These are phyloP conservation scores for Combretum micranthum DNA, from an alignment of 345 rosid species.

Conservation along the genomic window DNA sequence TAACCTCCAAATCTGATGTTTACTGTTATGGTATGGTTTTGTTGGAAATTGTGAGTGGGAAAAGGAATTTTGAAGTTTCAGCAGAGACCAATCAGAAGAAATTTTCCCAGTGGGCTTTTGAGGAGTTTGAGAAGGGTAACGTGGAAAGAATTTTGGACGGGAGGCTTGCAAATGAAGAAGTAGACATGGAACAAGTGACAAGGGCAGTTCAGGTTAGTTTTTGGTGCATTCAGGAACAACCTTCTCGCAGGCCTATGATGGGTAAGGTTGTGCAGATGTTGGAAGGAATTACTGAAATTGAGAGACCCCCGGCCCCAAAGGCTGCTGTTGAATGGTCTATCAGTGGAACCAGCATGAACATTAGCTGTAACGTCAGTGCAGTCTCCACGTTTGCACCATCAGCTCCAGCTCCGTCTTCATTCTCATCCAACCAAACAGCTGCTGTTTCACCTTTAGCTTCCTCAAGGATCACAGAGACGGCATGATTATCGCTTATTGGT, in stretches of 20 bases:
- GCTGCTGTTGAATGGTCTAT: constrained; percentile 11
- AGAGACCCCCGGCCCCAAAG: constrained; percentile 34
- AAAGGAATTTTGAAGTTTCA: constrained; percentile 36
- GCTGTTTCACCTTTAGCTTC: constrained; percentile 33
- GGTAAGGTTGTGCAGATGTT: constrained; percentile 49
- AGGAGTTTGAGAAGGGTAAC: constrained; percentile 28
- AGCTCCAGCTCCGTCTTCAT: constrained; percentile 33
- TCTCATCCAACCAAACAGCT: constrained; percentile 27
- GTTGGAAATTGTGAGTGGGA: constrained; percentile 40
- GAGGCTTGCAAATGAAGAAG: constrained; percentile 20
- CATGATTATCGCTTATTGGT: constrained; percentile 22
- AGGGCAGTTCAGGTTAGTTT: constrained; percentile 39
- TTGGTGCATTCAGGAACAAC: constrained; percentile 55
- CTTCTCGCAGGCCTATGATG: constrained; percentile 41
- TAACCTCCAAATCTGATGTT: constrained; percentile 50
- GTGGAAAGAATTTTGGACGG: constrained; percentile 27
- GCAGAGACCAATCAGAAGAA: constrained; percentile 17
- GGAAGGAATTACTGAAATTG: constrained; percentile 34
- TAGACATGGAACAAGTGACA: constrained; percentile 33
- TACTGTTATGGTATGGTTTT: constrained; percentile 52
- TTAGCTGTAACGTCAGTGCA: constrained; percentile 23
- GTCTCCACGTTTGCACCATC: constrained; percentile 35
- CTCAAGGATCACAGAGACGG: constrained; percentile 19
- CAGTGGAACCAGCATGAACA: constrained; percentile 21
- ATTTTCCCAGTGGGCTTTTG: constrained; percentile 37